Base-by-base conservation (phyloP, 345 rosid genomes). In the Combretum micranthum region DNA sequence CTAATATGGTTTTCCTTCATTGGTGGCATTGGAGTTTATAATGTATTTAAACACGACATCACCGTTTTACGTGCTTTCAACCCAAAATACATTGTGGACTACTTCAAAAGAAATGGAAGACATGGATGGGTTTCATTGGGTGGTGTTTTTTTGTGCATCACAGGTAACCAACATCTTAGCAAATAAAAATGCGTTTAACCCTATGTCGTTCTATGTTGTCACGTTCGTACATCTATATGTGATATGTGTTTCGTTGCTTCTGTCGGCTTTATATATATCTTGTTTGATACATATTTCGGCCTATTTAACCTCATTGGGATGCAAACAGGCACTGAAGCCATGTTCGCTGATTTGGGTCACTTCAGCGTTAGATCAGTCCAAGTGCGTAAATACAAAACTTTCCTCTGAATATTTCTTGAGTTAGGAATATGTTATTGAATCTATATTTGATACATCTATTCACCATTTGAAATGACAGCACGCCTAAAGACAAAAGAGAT, bases 261-360 rank as follows among this genome's bases (percentile, higher is more conserved):
- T n/a, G n/a, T n/a, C n/a, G n/a, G n/a, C n/a, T n/a, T n/a, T 14
- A 2, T 7, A 11, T 2, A 0, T 21, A 3, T 21, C 43, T 52
- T 51, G 4, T 5, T 22, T n/a, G 16, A 14, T 8, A 22, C 21
- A 51, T 15, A 23, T 20, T 62, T 20, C 2, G 16, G 20, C 12
- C 18, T 39, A 15, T 20, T 46, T 13, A 16, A 0, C 4, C 49
- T 20, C 0, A 22, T 12, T 23, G 39, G 21, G 12, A 18, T 22
- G 48, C 4, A 32, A n/a, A 44, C 58, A 80, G 95, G 97, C 2
- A 72, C 94, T 2, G 97, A 90, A 52, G 97, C 96, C 17, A 83
- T 87, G 87, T 87, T 87, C 64, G 94, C 94, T 60, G 96, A 90
- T 74, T 66, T 90, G 12, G 96, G 90, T 16, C 96, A 90, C 69